phyloP scores from a whole-genome alignment of 169 alveolate species.

The Plasmodium relictum region DNA sequence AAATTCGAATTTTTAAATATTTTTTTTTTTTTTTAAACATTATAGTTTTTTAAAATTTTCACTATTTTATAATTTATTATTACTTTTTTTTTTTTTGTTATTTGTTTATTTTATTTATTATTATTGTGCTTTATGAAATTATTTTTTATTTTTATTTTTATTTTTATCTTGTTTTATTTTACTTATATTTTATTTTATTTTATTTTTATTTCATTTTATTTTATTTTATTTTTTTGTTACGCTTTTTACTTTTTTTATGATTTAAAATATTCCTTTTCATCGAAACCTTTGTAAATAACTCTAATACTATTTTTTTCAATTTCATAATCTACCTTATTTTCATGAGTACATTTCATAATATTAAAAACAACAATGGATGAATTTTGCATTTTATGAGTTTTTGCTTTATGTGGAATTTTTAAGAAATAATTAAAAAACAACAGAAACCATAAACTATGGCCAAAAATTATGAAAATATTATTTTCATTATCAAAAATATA shows the following conservation, averaged over 20 bases:
- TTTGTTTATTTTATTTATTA: too few species aligned
- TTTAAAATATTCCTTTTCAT: neutral
- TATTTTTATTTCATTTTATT: neutral
- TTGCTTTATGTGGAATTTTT: conserved; percentile 36
- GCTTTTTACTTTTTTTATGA: neutral
- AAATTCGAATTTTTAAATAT: too few species aligned
- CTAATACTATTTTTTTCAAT: conserved; percentile 21
- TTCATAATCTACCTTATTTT: conserved; percentile 19
- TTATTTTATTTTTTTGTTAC: neutral
- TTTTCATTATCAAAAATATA: conserved; percentile 27
- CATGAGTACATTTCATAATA: conserved; percentile 8
- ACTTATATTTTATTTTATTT: neutral
- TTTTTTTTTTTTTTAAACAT: too few species aligned
- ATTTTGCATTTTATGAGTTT: conserved; percentile 49
- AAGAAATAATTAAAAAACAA: conserved; percentile 29
- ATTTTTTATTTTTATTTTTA: too few species aligned
- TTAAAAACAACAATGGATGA: conserved; percentile 52
- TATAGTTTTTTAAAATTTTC: too few species aligned
- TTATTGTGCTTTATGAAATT: too few species aligned
- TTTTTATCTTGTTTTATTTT: neutral
- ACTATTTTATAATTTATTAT: too few species aligned
- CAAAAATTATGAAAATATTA: conserved; percentile 59
- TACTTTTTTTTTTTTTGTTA: too few species aligned
- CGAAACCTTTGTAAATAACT: conserved; percentile 47
- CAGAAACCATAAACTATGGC: conserved; percentile 64